Base-by-base conservation (phyloP, 1,284 basidiomycete species). In the Tylopilus microsporus region DNA sequence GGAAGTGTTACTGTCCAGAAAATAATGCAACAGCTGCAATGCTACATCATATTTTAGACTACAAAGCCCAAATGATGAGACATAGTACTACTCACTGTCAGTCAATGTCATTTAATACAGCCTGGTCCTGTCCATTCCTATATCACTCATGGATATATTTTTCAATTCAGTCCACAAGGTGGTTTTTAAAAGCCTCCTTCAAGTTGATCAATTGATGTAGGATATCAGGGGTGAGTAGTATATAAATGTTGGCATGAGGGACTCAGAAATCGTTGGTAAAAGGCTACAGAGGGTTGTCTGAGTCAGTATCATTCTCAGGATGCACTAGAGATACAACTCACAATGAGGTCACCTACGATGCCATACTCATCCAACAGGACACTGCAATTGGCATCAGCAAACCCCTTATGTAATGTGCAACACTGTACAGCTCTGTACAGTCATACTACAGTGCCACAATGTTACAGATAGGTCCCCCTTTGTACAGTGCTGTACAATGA, bases 251-350 rank as follows among this genome's bases (percentile, higher is more conserved):
- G 0, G 56, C 58, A 9, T 7, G 19, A 1, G 45, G 58, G 25
- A 25, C 25, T 25, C 25, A 25, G 41, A 52, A 59, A 10, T 59
- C 25, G 10, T 59, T 59, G 5, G 47, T 59, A 5, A 59, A 60
- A 7, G 58, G 51, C 58, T 60, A 16, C 13, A 52, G 25, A 25
- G 25, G 25, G 25, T 25, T 25, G 25, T 25, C 25, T 25, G 25
- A 25, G 25, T 25, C 25, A 25, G 25, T 25, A 25, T 25, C 25
- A 25, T 25, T 25, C 25, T 25, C 25, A 45, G 8, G 16, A 46
- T 11, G 41, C 25, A 25, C 25, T 1, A 13, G 39, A 25, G 37
- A 55, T 21, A 19, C 8, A 36, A 58, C n/a, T 8, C 32, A 56
- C 25, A 0, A 58, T 4, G 12, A 56, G 46, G 5, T 43, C 7